Evolutionary conservation across 202 grass and related monocot species (phyloP).

Genomic region (Carex arenaria): DNA sequence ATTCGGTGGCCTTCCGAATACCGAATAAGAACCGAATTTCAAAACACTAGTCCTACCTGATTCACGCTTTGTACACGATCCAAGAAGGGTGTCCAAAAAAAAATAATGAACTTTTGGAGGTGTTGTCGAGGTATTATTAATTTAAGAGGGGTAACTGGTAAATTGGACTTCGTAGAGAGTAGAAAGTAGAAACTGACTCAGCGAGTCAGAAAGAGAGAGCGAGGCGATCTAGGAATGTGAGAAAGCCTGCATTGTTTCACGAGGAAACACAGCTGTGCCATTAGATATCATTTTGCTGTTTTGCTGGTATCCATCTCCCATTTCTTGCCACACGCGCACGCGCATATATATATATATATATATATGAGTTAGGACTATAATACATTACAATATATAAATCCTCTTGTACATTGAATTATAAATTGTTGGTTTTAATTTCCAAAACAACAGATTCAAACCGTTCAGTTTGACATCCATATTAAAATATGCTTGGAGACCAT

Average conservation of each 20-base stretch:
- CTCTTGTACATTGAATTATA: too few relatives aligned
- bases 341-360: too few relatives aligned
- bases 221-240: slow-evolving; percentile 43
- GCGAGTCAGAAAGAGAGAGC: slow-evolving; percentile 8
- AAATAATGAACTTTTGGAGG: neutral
- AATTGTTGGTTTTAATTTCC: too few relatives aligned
- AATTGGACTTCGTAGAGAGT: neutral
- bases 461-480: too few relatives aligned
- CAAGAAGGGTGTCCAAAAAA: neutral
- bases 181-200: neutral
- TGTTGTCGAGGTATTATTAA: neutral
- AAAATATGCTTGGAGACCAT: too few relatives aligned
- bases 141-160: neutral
- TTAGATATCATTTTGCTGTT: slow-evolving; percentile 24
- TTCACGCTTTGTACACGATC: neutral
- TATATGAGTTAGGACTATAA: too few relatives aligned
- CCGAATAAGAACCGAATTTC: too few relatives aligned
- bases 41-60: too few relatives aligned
- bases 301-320: slow-evolving; percentile 11
- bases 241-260: slow-evolving; percentile 72
- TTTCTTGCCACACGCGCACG: neutral
- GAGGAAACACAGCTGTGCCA: slow-evolving; percentile 43
- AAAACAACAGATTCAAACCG: too few relatives aligned
- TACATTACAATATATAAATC: too few relatives aligned
- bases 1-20: too few relatives aligned